Base-by-base conservation (phyloP, 2,329 filamentous ascomycete species). In the Colletotrichum spaethianum region DNA sequence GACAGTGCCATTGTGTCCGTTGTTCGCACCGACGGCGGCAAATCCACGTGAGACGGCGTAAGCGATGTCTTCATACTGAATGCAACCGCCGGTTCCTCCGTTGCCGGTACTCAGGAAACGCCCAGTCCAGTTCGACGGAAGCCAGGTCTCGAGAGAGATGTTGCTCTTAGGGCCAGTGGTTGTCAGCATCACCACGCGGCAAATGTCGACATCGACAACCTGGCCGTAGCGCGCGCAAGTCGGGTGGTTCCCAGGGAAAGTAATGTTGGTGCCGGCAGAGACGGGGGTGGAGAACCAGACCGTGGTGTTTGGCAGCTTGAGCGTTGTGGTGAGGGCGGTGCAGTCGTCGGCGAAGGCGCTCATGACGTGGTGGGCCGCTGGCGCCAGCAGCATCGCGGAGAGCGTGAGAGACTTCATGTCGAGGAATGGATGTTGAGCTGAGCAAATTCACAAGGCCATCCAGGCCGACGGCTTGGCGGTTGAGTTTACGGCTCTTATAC, bases 61-160 rank as follows among this genome's bases (percentile, higher is more conserved):
- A 1, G 79, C 83, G 38, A 83, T 77, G 72, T 83, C 85, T 70
- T 82, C 78, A 70, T 87, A 83, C 75, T 83, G 82, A 36, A 84
- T 82, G 73, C 86, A 87, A 16, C 86, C 85, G 46, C 82, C 82
- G 16, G 86, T 76, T 2, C 86, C 86, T 0, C 85, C 85, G 62
- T 88, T 88, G 0, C 86, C 86, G 0, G 84, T 86, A 28, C 82
- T 84, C 52, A 88, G 61, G 56, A 86, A 86, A 3, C 84, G 82
- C 0, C 81, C 85, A 1, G 80, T 83, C 78, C 86, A 88, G 14
- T 82, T 76, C 8, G 79, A 79, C 0, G 86, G 86, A 23, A 87
- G 76, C 86, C 85, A 87, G 1, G 84, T 77, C 73, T 88, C 86
- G 26, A 85, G 77, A 5, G 79, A 82, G 40, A 88, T 83, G 46